Evolutionary conservation across 345 rosid species (phyloP).

Genomic region (Moringa oleifera): DNA sequence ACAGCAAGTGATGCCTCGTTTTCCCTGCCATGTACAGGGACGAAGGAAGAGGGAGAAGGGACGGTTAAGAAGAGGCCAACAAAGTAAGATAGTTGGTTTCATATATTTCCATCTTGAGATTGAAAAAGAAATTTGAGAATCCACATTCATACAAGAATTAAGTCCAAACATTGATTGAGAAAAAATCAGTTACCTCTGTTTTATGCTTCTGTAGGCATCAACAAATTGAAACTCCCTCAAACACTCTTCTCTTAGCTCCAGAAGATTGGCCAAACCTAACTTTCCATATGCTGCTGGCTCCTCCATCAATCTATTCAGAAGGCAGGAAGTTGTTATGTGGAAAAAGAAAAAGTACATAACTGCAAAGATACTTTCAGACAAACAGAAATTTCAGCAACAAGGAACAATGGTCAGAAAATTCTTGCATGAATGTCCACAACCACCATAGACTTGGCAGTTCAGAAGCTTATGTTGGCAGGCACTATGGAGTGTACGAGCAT

Average conservation of each 20-base stretch:
- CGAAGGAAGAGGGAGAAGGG: constrained; percentile 4
- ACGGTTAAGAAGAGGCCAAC: too few species aligned
- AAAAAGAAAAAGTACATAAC: constrained; percentile 4
- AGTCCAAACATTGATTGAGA: neutral
- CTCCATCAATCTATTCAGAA: constrained; percentile 73
- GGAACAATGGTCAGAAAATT: neutral
- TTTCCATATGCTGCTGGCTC: constrained; percentile 99
- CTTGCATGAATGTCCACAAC: neutral
- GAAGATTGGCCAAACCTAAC: constrained; percentile 93
- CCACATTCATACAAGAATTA: neutral
- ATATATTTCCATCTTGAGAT: neutral
- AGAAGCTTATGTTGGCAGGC: neutral
- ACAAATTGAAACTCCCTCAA: constrained; percentile 92
- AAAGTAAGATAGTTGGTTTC: neutral
- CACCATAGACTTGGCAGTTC: too few species aligned
- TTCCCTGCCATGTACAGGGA: constrained; percentile 52
- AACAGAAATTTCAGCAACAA: neutral
- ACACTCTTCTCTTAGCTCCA: constrained; percentile 98
- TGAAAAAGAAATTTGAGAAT: neutral
- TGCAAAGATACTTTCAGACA: neutral
- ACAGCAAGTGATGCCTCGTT: constrained; percentile 99
- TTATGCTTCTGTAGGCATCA: constrained; percentile 95
- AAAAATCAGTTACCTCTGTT: constrained; percentile 55
- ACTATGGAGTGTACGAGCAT: too few species aligned
- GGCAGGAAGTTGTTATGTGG: constrained; percentile 8